Evolutionary conservation across 768 basidiomycete genomes (phyloP).

Genomic region (Boletus vermiculosoides): DNA sequence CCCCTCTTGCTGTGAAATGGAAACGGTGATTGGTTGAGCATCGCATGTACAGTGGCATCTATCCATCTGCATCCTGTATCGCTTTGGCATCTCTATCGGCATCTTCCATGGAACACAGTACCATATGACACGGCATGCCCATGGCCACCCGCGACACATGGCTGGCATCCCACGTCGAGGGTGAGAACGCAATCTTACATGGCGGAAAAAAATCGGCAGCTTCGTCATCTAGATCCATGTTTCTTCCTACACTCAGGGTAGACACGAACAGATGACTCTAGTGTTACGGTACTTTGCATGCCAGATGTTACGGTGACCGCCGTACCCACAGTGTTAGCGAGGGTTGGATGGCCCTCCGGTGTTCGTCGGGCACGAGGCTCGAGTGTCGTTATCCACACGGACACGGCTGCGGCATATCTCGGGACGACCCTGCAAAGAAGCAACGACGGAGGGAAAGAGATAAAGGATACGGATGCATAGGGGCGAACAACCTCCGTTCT

Average conservation of each 20-base stretch:
- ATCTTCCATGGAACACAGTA: neutral
- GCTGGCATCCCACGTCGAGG: constrained; percentile 2
- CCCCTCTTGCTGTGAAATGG: neutral
- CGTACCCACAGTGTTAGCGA: neutral
- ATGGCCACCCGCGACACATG: neutral
- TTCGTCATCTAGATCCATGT: neutral
- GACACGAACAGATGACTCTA: neutral
- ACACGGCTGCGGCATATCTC: neutral
- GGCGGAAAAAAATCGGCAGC: neutral
- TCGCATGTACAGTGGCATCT: neutral
- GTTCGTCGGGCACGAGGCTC: constrained; percentile 8
- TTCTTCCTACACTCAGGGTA: constrained; percentile 7
- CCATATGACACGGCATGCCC: neutral
- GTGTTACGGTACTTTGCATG: neutral
- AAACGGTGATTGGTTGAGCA: neutral
- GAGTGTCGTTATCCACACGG: neutral
- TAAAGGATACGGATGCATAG: neutral
- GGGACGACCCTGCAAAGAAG: constrained; percentile 8
- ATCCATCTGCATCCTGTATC: neutral
- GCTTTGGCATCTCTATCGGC: neutral
- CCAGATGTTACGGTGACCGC: neutral
- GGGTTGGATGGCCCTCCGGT: neutral
- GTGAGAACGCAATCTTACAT: constrained; percentile 1
- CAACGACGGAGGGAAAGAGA: neutral
- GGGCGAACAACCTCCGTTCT: neutral